phyloP scores from a whole-genome alignment of 345 rosid species.

The Aquilaria sinensis region DNA sequence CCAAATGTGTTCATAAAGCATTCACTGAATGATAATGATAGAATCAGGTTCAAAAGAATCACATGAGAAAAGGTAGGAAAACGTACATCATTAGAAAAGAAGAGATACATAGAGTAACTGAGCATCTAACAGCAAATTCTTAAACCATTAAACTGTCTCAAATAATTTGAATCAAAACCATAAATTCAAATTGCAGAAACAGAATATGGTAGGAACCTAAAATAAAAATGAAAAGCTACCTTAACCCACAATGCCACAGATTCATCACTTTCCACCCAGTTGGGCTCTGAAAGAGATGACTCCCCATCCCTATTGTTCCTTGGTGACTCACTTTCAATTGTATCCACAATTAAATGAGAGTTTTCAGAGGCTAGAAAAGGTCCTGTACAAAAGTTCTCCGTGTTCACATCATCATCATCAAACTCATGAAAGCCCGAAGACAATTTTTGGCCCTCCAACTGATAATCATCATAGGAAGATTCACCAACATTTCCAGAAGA shows the following conservation, averaged over 20 bases:
- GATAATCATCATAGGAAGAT: constrained; percentile 38
- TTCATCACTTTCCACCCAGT: constrained; percentile 81
- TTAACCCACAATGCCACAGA: constrained; percentile 95
- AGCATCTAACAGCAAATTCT: background rate
- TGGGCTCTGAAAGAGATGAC: constrained; percentile 50
- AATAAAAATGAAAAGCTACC: constrained; percentile 38
- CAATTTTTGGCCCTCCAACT: constrained; percentile 34
- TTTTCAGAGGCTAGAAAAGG: constrained; percentile 37
- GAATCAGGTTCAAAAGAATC: background rate
- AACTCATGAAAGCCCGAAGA: constrained; percentile 45
- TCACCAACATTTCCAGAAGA: constrained; percentile 33
- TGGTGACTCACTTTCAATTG: constrained; percentile 43
- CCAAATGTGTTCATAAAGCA: background rate
- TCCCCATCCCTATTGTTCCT: constrained; percentile 48
- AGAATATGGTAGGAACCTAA: constrained; percentile 2
- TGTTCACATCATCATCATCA: constrained; percentile 40
- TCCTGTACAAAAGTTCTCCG: constrained; percentile 26
- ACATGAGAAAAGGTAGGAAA: background rate
- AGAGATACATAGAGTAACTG: background rate
- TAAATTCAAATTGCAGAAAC: background rate
- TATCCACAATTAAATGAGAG: constrained; percentile 34
- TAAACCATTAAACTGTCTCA: too few species aligned
- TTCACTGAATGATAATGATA: background rate
- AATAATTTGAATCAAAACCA: constrained; percentile 7
- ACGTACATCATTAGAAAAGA: background rate